Evolutionary conservation across 2,329 filamentous ascomycete genomes (phyloP), one percentile per base, ranked within the genome.

Genomic region (Diplodia sapinea): DNA sequence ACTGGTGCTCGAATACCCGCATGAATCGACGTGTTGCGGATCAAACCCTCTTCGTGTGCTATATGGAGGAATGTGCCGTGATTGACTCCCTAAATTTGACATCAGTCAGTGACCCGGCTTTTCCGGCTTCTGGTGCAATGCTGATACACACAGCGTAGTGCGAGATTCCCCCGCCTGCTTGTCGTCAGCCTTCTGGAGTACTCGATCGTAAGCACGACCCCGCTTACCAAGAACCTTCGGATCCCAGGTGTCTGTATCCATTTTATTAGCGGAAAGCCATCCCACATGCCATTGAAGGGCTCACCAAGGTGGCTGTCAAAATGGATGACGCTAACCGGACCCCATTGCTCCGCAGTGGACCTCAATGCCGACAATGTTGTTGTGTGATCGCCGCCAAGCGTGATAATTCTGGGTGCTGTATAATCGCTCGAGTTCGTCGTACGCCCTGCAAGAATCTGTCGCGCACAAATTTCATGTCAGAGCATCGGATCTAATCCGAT

Each of bases 61-160:
- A 88, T 85, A 70, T 88, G 86, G 15, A 88, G 76, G 72, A 88
- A 88, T 0, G 87, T 89, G 47, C 87, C 87, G 72, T 89, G 86
- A 68, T 88, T 88, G 2, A 87, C 76, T n/a, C 80, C 81, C 3
- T 63, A 12, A 1, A n/a, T 82, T 84, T 50, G n/a, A 47, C 5
- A 43, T 13, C 20, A 26, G 13, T 67, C 9, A 67, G 59, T n/a
- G 20, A 31, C 26, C 17, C 43, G 11, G 12, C 36, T 7, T 20
- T 9, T n/a, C 17, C 12, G 3, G 5, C 11, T 4, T 52, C 26
- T 13, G 8, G 31, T 31, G 33, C 17, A 8, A n/a, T n/a, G 43
- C 23, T 62, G 40, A 47, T 33, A 79, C 83, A 75, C 76, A 85
- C 80, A 7, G 85, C 86, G 70, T 89, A 88, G 70, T 87, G 82